Base-by-base conservation (phyloP, 2,329 filamentous ascomycete genomes). In the Davidsoniella australis region DNA sequence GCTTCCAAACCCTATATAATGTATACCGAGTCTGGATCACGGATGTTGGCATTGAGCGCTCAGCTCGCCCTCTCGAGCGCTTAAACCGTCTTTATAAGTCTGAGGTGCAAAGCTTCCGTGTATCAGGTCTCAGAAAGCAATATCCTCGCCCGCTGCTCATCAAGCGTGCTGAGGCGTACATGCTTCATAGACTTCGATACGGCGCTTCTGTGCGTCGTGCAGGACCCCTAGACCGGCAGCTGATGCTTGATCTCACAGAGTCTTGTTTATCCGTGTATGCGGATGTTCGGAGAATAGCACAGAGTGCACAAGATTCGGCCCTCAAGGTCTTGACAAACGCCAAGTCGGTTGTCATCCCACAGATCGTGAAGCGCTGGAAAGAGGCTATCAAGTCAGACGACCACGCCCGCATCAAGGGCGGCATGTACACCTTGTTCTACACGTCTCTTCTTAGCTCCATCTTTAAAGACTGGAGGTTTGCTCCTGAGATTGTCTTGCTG, bases 11-110 rank as follows among this genome's bases (percentile, higher is more conserved):
- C 0, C 66, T 98, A 2, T 98, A 94, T 64, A 83, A 83, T 18
- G 85, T 89, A 1, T 98, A 95, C 62, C 75, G 86, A 41, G 91
- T 85, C 7, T 98, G 88, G 87, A 96, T 98, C 58, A 87, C 94
- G 1, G 91, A 98, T 59, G 88, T 98, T 39, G 91, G 93, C 16
- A 93, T 95, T 53, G 91, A 98, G 65, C 76, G 89, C 53, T 95
- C 89, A 16, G 89, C 91, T 0, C 91, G 95, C 61, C 85, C 93
- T 2, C 70, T 96, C 8, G 91, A 98, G 61, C 75, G 91, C 17
- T 80, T 96, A 12, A 77, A 83, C 4, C 77, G 87, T 48, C 73
- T 98, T 1, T 82, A 95, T 60, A 80, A 81, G 57, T 81, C 85
- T 5, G 91, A 98, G 58, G 82, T 88, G 53, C 78, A 85, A 20